Base-by-base conservation (phyloP, 1,284 basidiomycete genomes). In the Sphagnurus paluster region DNA sequence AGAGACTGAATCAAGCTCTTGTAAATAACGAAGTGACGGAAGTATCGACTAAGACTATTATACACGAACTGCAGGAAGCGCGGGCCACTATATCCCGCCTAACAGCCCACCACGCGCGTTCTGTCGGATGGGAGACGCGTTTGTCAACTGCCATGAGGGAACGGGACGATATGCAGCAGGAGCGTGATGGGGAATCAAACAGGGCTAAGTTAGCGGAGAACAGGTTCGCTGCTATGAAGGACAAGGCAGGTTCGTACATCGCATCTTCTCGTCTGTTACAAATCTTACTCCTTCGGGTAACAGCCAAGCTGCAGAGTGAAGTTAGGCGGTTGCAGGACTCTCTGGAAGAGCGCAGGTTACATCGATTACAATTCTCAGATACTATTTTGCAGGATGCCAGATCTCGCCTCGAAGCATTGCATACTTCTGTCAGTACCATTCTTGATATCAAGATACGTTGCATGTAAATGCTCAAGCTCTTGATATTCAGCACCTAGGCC, bases 21-120 rank as follows among this genome's bases (percentile, higher is more conserved):
- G 72, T 93, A 37, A 90, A 93, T 59, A 86, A 81, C 38, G 93
- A 96, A 64, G 78, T 92, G 23, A 77, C 85, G 3, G 93, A 96
- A 57, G 75, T 80, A 8, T 85, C 89, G 13, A 90, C 85, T 56
- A 88, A 90, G 58, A 77, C 79, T 5, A 70, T 90, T 8, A 66
- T 90, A 13, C 75, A 83, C 37, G 89, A 94, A 59, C 74, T 95
- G 21, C 84, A 92, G 45, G 87, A 91, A 42, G 81, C 84, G n/a
- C 81, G 83, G 49, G 70, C 73, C 17, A 77, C 80, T 29, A 76
- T 92, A 42, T 77, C 79, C n/a, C 80, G 84, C 33, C 66, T 93
- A 46, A 82, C 79, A 20, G 75, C 80, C 7, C 82, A 84, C 54
- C 77, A 87, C 48, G 84, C 82, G 25, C 81, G 84, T 38, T 79